phyloP scores from a whole-genome alignment of 495 filamentous ascomycete genomes.

The Jackrogersella minutella region DNA sequence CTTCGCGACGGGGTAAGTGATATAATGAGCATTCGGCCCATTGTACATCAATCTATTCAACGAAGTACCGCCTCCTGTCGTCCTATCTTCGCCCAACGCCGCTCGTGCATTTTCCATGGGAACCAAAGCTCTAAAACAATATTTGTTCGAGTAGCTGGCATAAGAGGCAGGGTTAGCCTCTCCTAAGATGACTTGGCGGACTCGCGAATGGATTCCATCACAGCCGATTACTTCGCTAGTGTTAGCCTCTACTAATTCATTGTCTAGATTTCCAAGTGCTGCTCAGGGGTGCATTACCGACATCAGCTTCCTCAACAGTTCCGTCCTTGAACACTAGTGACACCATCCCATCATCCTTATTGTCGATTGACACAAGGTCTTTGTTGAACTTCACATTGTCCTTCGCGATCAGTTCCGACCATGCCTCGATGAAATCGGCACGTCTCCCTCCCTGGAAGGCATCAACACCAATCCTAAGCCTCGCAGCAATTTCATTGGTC shows the following conservation, averaged over 20 bases:
- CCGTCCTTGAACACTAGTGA: conserved; percentile 49
- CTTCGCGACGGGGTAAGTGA: conserved; percentile 53
- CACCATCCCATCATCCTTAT: conserved; percentile 26
- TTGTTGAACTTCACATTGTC: conserved; percentile 47
- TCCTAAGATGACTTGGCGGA: conserved; percentile 48
- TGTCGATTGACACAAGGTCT: conserved; percentile 31
- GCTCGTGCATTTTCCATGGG: conserved; percentile 47
- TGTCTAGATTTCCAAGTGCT: not conserved
- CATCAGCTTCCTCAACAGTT: conserved; percentile 42
- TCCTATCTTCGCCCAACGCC: conserved; percentile 40
- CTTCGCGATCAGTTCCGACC: conserved; percentile 43
- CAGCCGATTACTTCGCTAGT: conserved; percentile 49
- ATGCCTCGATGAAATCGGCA: conserved; percentile 54
- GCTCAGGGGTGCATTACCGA: conserved; percentile 31
- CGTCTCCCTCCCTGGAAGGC: conserved; percentile 54
- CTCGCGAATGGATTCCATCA: conserved; percentile 55
- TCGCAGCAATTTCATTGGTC: conserved; percentile 45
- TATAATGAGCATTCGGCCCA: conserved; percentile 49
- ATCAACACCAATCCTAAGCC: conserved; percentile 49
- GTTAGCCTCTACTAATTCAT: conserved; percentile 12
- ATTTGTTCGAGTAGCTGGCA: conserved; percentile 50
- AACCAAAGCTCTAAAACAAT: conserved; percentile 54
- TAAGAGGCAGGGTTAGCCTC: conserved; percentile 40
- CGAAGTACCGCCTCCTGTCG: conserved; percentile 24
- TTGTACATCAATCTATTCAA: conserved; percentile 54